phyloP scores from a whole-genome alignment of 345 rosid genomes.

The Euphorbia pulcherrima region DNA sequence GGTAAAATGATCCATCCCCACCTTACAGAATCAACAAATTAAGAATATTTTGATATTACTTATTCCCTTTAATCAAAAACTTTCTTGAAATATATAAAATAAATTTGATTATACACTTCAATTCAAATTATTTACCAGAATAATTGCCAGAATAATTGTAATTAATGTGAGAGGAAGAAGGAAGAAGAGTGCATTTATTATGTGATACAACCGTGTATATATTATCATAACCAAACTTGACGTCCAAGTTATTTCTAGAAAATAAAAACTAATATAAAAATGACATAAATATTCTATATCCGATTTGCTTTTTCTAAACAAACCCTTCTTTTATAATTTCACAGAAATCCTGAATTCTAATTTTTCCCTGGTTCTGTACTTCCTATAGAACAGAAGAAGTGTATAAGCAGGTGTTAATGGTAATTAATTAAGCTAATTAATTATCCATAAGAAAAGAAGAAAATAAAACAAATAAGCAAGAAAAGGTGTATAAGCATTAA shows the following conservation, averaged over 20 bases:
- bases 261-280: not conserved
- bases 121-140: not conserved
- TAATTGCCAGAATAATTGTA: not conserved
- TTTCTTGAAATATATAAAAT: not conserved
- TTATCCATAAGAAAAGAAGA: too few species aligned
- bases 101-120: not conserved
- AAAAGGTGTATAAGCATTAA: constrained; percentile 29
- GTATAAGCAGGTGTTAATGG: not conserved
- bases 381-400: not conserved
- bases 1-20: not conserved
- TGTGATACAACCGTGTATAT: constrained; percentile 37
- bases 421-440: not conserved
- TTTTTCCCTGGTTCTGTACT: not conserved
- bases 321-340: constrained; percentile 7
- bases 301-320: not conserved
- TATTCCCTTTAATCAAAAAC: not conserved
- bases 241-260: constrained; percentile 51
- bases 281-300: not conserved
- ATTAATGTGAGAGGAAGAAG: not conserved
- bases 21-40: not conserved
- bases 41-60: not conserved
- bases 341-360: not conserved
- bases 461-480: not conserved
- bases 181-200: constrained; percentile 30
- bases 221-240: constrained; percentile 52